Base-by-base conservation (phyloP, 805 yeast genomes). In the Schwanniomyces occidentalis region DNA sequence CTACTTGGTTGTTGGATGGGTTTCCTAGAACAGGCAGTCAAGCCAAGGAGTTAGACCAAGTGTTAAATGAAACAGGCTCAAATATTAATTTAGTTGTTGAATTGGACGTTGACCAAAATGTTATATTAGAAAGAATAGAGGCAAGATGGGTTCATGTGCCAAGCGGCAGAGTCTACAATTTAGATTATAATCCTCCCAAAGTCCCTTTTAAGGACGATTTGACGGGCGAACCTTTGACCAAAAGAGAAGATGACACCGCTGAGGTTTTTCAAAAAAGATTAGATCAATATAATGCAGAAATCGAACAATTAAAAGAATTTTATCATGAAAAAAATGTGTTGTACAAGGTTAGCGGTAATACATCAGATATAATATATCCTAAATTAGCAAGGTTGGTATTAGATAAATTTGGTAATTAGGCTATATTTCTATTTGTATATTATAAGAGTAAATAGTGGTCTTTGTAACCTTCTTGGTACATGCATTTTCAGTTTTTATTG, bases 161-260 rank as follows among this genome's bases (percentile, higher is more conserved):
- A 0, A 85, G 95, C 34, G 97, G 97, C 0, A 67, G 97, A 44
- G 82, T 89, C 2, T 90, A 90, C 58, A 91, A 86, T 56, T 56
- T 85, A 44, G 80, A 86, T 36, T 90, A 88, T 60, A 89, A 85
- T 49, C 96, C 97, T 5, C 98, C 98, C 6, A 82, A 82, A 49
- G 73, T 71, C 2, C 78, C 88, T 0, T 95, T 88, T 22, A 71
- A 63, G 41, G 98, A 90, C 52, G 97, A 90, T 56, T 52, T 88
- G 2, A 90, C 98, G 0, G 96, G 96, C 0, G 97, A 90, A 54
- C 82, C 86, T 2, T 69, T 90, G 38, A 60, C 75, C 12, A 85
- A 88, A 60, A 74, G 98, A 42, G 70, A 80, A 0, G 98, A 90
- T 52, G 98, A 90, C 56, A 85, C 80, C 13, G 82, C 81, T 1